Percentiles rank a stretch among this genome's conserved stretches.
phyloP scores from a whole-genome alignment of 1,139 yeast genomes.

The Oligophagozyma castellii region DNA sequence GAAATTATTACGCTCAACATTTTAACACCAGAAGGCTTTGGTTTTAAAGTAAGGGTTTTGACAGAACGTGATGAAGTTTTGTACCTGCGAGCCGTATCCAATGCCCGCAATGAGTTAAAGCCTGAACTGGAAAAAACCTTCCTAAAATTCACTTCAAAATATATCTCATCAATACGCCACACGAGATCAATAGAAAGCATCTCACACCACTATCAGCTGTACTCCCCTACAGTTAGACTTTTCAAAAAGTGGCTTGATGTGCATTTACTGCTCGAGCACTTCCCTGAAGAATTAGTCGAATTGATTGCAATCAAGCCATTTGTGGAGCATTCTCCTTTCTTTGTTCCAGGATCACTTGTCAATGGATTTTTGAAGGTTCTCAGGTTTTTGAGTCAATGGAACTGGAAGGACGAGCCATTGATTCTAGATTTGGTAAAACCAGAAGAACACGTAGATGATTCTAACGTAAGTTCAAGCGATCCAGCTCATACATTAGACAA shows the following conservation, averaged over 20 bases:
- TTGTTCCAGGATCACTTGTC: constrained; percentile 63
- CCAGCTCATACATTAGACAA: constrained; percentile 19
- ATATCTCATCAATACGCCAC: constrained; percentile 63
- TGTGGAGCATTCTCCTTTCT: constrained; percentile 74
- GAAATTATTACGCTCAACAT: constrained; percentile 47
- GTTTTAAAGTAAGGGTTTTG: constrained; percentile 58
- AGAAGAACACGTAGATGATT: constrained; percentile 26
- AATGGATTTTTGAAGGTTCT: constrained; percentile 71
- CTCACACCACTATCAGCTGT: constrained; percentile 60
- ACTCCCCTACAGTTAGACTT: constrained; percentile 67
- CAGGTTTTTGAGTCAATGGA: constrained; percentile 68
- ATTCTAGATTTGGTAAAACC: constrained; percentile 57
- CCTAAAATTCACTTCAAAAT: constrained; percentile 51
- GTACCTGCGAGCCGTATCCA: constrained; percentile 54
- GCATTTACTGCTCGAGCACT: constrained; percentile 48
- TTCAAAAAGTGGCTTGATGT: constrained; percentile 85
- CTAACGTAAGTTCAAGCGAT: constrained; percentile 21
- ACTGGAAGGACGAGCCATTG: constrained; percentile 83
- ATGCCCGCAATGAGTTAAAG: constrained; percentile 44
- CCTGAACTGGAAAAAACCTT: constrained; percentile 48
- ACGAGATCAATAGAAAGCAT: constrained; percentile 63
- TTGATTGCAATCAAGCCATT: constrained; percentile 72
- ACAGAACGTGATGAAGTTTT: constrained; percentile 74
- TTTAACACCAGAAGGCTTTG: constrained; percentile 77
- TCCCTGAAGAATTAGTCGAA: constrained; percentile 70